A percentile compares a stretch with the other conserved stretches of the same genome.
phyloP scores from a whole-genome alignment of 2,329 filamentous ascomycete genomes.

The Lojkania enalia region DNA sequence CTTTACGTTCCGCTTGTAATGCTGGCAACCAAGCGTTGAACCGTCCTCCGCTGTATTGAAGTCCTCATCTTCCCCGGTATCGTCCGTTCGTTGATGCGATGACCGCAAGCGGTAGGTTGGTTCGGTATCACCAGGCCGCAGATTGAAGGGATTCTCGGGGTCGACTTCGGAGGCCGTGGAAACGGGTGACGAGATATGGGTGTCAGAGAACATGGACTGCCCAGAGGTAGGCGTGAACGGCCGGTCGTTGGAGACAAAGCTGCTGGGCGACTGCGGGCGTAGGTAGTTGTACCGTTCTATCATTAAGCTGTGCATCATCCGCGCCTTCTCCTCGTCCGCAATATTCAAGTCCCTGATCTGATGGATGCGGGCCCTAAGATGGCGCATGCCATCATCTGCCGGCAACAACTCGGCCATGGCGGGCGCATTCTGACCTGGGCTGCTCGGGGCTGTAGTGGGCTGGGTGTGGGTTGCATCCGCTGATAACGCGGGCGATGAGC shows the following conservation, averaged over 20 bases:
- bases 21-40: constrained; percentile 72
- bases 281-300: constrained; percentile 50
- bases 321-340: constrained; percentile 54
- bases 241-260: constrained; percentile 44
- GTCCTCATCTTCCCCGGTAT: constrained; percentile 51
- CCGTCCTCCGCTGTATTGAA: constrained; percentile 54
- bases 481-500: constrained; percentile 28
- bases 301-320: constrained; percentile 54
- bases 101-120: constrained; percentile 34
- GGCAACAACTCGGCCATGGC: constrained; percentile 47
- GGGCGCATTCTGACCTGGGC: constrained; percentile 25
- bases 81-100: constrained; percentile 37
- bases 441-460: constrained; percentile 7
- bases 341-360: constrained; percentile 50
- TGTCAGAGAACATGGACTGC: constrained; percentile 39
- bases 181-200: constrained; percentile 38
- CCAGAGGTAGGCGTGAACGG: constrained; percentile 44
- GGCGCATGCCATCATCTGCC: constrained; percentile 56
- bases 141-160: constrained; percentile 39
- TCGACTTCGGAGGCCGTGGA: constrained; percentile 40
- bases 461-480: constrained; percentile 13
- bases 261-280: constrained; percentile 43
- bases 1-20: constrained; percentile 96
- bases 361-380: constrained; percentile 52
- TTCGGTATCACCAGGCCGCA: constrained; percentile 36